phyloP scores from a whole-genome alignment of 352 stramenopile genomes.

The Pythium myriotylum region DNA sequence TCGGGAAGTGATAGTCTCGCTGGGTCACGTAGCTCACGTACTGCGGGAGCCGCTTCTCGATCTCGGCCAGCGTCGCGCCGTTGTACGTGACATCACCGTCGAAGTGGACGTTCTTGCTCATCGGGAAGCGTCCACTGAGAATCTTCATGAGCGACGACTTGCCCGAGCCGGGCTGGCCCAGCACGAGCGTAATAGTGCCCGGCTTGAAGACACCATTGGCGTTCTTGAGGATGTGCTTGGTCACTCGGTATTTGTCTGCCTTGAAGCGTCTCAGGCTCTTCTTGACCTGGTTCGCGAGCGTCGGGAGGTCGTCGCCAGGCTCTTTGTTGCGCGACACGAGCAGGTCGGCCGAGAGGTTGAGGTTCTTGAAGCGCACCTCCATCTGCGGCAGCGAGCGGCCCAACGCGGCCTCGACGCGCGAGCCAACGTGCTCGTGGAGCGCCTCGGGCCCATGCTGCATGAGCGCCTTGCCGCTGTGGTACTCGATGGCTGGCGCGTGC shows the following conservation, averaged over 20 bases:
- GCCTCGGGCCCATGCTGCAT: conserved; percentile 34
- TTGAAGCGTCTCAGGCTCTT: conserved; percentile 1
- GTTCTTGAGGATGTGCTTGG: conserved; percentile 35
- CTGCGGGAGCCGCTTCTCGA: conserved; percentile 43
- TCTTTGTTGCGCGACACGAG: conserved; percentile 13
- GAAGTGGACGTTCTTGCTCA: conserved; percentile 42
- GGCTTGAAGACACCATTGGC: conserved; percentile 32
- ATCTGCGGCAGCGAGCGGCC: conserved; percentile 15
- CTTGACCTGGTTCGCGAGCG: conserved; percentile 13
- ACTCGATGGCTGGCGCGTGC: conserved; percentile 1
- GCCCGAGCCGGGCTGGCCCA: too few relatives aligned
- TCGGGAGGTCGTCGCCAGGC: conserved; percentile 14
- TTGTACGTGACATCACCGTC: conserved; percentile 54
- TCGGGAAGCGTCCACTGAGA: conserved; percentile 49
- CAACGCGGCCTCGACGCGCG: conserved; percentile 30
- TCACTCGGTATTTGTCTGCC: conserved; percentile 18
- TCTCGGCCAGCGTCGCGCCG: conserved; percentile 28
- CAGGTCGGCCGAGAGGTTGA: conserved; percentile 35
- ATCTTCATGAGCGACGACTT: too few relatives aligned
- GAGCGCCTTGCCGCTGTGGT: conserved; percentile 12
- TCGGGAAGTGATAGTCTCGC: conserved; percentile 27
- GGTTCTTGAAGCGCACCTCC: conserved; percentile 43
- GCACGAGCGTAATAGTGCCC: conserved; percentile 29
- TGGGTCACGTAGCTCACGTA: conserved; percentile 45
- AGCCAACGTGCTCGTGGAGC: conserved; percentile 35